phyloP scores from a whole-genome alignment of 139 green algal genomes.

The Closterium sp. region DNA sequence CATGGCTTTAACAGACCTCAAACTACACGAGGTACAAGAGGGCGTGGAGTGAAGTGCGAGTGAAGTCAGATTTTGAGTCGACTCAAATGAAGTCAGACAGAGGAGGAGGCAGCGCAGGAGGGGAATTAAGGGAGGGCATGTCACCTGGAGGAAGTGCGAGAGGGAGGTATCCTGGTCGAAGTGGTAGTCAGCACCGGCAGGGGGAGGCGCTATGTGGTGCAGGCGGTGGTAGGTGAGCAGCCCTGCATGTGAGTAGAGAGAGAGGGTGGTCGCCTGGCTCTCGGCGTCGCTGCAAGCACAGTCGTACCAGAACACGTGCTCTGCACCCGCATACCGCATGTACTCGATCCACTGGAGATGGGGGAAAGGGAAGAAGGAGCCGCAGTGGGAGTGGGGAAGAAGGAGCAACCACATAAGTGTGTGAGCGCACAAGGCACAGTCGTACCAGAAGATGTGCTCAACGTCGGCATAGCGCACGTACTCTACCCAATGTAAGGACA shows the following conservation, averaged over 20 bases:
- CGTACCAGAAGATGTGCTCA: slow-evolving; percentile 39
- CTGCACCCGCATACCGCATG: slow-evolving; percentile 32
- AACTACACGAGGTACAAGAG: too few species aligned
- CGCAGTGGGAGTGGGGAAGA: background rate
- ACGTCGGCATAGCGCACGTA: slow-evolving; percentile 31
- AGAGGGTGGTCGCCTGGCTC: slow-evolving; percentile 6
- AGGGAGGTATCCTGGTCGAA: slow-evolving; percentile 24
- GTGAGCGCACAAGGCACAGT: background rate
- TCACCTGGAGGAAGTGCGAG: background rate
- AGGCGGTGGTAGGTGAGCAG: slow-evolving; percentile 38
- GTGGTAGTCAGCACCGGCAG: background rate
- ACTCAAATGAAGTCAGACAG: too few species aligned
- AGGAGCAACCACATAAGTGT: background rate
- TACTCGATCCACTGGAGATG: slow-evolving; percentile 29
- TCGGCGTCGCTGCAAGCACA: background rate
- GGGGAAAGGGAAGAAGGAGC: background rate
- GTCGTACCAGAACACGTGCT: slow-evolving; percentile 38
- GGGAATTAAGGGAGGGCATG: too few species aligned
- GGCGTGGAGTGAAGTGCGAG: too few species aligned
- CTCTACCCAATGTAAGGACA: too few species aligned
- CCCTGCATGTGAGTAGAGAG: background rate
- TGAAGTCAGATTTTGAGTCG: too few species aligned
- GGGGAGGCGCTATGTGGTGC: background rate
- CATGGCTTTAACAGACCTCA: too few species aligned
- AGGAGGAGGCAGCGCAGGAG: too few species aligned